Percentiles rank a stretch among this genome's conserved stretches.
These are phyloP conservation scores for Candida stauntonica DNA, from an alignment of 805 yeast genomes.

Conservation along the genomic window DNA sequence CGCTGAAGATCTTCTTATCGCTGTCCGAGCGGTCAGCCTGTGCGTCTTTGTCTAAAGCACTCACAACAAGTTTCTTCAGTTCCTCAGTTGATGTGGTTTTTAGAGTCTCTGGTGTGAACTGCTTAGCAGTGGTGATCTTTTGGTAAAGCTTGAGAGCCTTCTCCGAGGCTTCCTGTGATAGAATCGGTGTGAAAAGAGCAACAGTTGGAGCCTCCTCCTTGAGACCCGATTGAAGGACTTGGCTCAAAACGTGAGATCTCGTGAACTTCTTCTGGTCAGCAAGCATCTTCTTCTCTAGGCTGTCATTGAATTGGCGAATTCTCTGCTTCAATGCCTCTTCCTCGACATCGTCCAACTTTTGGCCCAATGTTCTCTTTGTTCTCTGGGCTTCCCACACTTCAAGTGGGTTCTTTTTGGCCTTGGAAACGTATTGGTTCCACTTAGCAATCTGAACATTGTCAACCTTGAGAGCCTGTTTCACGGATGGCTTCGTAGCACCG, in stretches of 20 bases:
- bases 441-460: slow-evolving; percentile 68
- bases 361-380: slow-evolving; percentile 35
- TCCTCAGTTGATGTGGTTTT: slow-evolving; percentile 14
- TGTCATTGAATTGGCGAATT: slow-evolving; percentile 16
- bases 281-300: slow-evolving; percentile 21
- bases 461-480: slow-evolving; percentile 59
- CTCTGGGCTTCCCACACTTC: slow-evolving; percentile 32
- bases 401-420: slow-evolving; percentile 45
- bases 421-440: slow-evolving; percentile 71
- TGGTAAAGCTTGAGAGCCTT: slow-evolving; percentile 23
- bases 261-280: slow-evolving; percentile 20
- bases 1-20: slow-evolving; percentile 28
- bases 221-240: slow-evolving; percentile 17
- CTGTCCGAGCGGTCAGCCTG: slow-evolving; percentile 26
- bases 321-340: slow-evolving; percentile 14
- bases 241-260: slow-evolving; percentile 17
- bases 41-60: slow-evolving; percentile 14
- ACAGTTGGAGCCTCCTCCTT: slow-evolving; percentile 13
- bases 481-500: slow-evolving; percentile 80
- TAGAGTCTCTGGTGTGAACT: slow-evolving; percentile 13
- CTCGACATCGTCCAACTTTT: slow-evolving; percentile 18
- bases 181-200: slow-evolving; percentile 7
- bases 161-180: slow-evolving; percentile 21
- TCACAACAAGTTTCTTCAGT: slow-evolving; percentile 6
- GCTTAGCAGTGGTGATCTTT: slow-evolving; percentile 15